Evolutionary conservation across 1,284 basidiomycete species (phyloP).

Genomic region (Ceratobasidium sp.): DNA sequence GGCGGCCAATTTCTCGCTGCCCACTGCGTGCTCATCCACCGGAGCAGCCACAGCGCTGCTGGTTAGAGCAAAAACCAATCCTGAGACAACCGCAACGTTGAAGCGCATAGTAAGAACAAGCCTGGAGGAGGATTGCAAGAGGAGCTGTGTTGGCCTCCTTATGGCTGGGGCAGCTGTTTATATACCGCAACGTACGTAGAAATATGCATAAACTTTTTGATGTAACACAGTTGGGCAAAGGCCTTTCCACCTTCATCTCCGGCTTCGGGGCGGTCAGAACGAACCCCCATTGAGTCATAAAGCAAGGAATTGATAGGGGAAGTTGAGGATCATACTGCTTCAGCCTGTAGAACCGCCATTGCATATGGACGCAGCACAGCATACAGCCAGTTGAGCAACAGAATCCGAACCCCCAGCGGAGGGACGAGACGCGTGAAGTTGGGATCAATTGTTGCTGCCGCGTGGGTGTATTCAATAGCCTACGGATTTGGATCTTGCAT

Average conservation of each 20-base stretch:
- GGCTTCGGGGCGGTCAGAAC: no score
- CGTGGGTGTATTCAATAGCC: background rate
- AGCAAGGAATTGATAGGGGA: background rate
- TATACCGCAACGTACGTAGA: no score
- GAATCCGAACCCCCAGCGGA: background rate
- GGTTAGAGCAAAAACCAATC: background rate
- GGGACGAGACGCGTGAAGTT: background rate
- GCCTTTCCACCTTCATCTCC: no score
- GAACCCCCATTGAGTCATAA: no score
- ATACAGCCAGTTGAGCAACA: background rate
- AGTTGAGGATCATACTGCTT: background rate
- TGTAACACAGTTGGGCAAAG: no score
- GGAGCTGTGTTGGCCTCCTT: background rate
- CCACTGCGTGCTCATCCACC: background rate
- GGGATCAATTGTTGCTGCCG: background rate
- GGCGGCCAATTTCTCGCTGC: background rate
- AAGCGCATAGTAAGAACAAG: background rate
- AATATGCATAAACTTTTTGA: no score
- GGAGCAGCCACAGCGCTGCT: background rate
- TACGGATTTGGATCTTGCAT: background rate
- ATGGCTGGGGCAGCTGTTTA: background rate
- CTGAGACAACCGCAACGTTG: background rate
- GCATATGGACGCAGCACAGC: background rate
- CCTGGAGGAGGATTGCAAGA: background rate
- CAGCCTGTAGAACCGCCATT: background rate